Percentiles rank a stretch among this genome's conserved stretches.
Evolutionary conservation across 202 grass and related monocot genomes (phyloP).

Genomic region (Musa balbisiana): DNA sequence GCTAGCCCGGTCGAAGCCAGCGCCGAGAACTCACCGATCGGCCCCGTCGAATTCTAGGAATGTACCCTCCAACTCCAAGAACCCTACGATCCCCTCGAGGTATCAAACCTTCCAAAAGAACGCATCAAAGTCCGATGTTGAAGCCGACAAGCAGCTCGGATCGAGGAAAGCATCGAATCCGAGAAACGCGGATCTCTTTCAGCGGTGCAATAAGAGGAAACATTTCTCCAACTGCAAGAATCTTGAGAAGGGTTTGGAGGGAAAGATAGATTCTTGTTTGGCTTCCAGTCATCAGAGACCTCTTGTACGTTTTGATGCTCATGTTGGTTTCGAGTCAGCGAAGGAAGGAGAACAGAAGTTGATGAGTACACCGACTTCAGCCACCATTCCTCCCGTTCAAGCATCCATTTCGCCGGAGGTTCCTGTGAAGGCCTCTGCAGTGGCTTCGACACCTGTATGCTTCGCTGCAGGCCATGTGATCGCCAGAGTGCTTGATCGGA

Average conservation of each 20-base stretch:
- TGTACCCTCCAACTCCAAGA: not conserved
- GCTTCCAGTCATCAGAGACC: slow-evolving; percentile 6
- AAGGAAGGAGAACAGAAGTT: slow-evolving; percentile 3
- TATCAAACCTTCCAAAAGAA: not conserved
- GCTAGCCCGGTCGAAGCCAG: not conserved
- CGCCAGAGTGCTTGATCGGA: slow-evolving; percentile 50
- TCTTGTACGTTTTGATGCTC: not conserved
- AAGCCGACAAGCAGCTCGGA: not conserved
- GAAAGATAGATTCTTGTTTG: not conserved
- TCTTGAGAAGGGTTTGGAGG: not conserved
- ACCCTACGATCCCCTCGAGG: not conserved
- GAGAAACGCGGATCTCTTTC: not conserved
- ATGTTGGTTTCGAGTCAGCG: not conserved
- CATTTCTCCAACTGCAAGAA: not conserved
- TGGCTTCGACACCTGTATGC: slow-evolving; percentile 45
- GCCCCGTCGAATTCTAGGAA: not conserved
- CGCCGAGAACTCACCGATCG: not conserved
- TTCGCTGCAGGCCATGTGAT: slow-evolving; percentile 74
- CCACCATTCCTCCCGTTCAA: slow-evolving; percentile 64
- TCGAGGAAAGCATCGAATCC: not conserved
- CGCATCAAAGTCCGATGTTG: not conserved
- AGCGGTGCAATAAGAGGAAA: slow-evolving; percentile 9
- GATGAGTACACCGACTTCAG: slow-evolving; percentile 19
- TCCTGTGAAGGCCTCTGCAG: slow-evolving; percentile 27
- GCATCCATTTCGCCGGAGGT: slow-evolving; percentile 88